These are phyloP conservation scores for Castanospermum australe DNA, from an alignment of 306 rosid genomes.

Conservation along the genomic window DNA sequence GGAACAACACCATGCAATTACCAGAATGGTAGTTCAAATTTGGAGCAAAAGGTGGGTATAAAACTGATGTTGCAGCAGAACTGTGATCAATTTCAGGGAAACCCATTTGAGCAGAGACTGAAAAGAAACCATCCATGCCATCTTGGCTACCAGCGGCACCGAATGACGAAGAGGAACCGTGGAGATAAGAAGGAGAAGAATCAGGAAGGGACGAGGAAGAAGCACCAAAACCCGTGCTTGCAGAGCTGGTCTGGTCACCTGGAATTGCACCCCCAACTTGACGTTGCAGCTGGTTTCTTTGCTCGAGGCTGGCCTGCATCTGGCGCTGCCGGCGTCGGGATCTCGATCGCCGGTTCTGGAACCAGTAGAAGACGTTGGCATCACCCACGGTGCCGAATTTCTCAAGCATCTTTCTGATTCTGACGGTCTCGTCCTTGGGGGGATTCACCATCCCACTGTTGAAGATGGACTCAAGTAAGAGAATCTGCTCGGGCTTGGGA, in stretches of 20 bases:
- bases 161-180: conserved; percentile 46
- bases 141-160: conserved; percentile 23
- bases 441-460: conserved; percentile 97
- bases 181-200: conserved; percentile 19
- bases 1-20: conserved; percentile 39
- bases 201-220: background rate
- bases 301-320: conserved; percentile 62
- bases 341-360: conserved; percentile 92
- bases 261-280: conserved; percentile 44
- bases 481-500: conserved; percentile 90
- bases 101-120: conserved; percentile 51
- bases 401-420: conserved; percentile 77
- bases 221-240: conserved; percentile 16
- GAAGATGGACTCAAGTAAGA: conserved; percentile 93
- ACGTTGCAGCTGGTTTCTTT: conserved; percentile 21
- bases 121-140: conserved; percentile 31
- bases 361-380: conserved; percentile 97
- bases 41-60: conserved; percentile 41
- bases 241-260: background rate
- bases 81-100: conserved; percentile 57
- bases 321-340: conserved; percentile 97
- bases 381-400: conserved; percentile 88
- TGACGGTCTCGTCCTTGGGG: conserved; percentile 81
- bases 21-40: conserved; percentile 60
- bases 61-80: conserved; percentile 42